Evolutionary conservation across 1,284 basidiomycete genomes (phyloP), one percentile per base, ranked within the genome.

Genomic region (Tremellales sp.): DNA sequence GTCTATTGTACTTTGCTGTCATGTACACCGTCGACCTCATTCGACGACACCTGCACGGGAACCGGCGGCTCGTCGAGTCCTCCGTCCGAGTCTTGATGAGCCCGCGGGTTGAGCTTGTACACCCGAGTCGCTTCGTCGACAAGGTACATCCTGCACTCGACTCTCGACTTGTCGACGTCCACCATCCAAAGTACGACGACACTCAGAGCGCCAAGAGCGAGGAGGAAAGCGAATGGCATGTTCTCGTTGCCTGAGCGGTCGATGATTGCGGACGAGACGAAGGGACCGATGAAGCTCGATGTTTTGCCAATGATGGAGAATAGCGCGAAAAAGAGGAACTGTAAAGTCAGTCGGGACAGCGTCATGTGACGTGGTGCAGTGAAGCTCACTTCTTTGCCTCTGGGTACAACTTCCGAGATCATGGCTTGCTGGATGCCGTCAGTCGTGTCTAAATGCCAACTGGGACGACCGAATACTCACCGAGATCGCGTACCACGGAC

Each of bases 161-260:
- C 35, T 48, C 67, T 51, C 21, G 61, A 64, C 61, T 82, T 84
- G 54, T 78, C 75, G 1, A 88, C 78, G 67, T 89, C 83, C 17
- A 89, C 83, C 12, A 76, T 80, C 61, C 85, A 83, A 79, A 86
- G 85, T 50, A 89, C 86, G 4, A 83, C 78, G 35, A 86, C 39
- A 40, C 86, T 84, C 23, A 76, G 72, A 2, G 76, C 64, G 56
- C 85, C 86, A 6, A 89, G 72, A 27, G 82, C 83, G 56, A 90
- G 86, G 8, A 90, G 75, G 76, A 90, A 89, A 3, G 86, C 86
- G 68, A 89, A 88, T 1, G 88, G 87, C 67, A 81, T 80, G 82
- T 86, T 89, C 65, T 85, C 87, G 68, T 83, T 80, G 5, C 84
- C 83, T 77, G 85, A 68, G 12, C 62, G 57, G 42, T 72, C 56